These are phyloP conservation scores for Centaurea solstitialis DNA, from an alignment of 129 eudicot genomes.

Conservation along the genomic window DNA sequence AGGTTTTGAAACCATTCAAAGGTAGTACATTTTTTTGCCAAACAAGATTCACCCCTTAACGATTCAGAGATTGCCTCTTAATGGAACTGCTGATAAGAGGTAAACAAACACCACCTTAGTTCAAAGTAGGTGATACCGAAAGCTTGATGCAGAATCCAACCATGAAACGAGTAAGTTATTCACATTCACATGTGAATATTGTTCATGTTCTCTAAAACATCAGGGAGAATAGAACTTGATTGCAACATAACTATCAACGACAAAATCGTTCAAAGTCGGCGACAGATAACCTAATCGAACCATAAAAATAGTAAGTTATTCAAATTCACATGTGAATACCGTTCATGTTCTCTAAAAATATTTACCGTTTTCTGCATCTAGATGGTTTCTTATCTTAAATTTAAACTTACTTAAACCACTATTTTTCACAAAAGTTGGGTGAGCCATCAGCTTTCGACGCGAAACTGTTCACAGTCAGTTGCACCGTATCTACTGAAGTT, in stretches of 20 bases:
- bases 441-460: constrained; percentile 16
- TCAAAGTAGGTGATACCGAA: no score
- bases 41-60: no score
- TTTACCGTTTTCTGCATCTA: constrained; percentile 9
- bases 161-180: neutral
- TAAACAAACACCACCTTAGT: no score
- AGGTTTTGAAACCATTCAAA: no score
- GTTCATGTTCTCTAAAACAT: neutral
- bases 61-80: no score
- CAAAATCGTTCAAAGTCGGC: no score
- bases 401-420: neutral
- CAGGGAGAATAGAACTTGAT: no score
- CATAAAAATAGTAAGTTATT: neutral
- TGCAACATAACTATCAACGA: no score
- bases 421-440: neutral
- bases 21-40: no score
- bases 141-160: no score
- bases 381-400: neutral
- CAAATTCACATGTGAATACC: neutral
- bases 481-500: constrained; percentile 53
- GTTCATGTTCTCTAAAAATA: neutral
- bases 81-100: no score
- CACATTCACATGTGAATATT: neutral
- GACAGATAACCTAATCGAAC: no score
- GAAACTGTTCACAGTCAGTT: constrained; percentile 58